A percentile compares a stretch with the other conserved stretches of the same genome.
phyloP scores from a whole-genome alignment of 345 rosid genomes.

The Linum usitatissimum region DNA sequence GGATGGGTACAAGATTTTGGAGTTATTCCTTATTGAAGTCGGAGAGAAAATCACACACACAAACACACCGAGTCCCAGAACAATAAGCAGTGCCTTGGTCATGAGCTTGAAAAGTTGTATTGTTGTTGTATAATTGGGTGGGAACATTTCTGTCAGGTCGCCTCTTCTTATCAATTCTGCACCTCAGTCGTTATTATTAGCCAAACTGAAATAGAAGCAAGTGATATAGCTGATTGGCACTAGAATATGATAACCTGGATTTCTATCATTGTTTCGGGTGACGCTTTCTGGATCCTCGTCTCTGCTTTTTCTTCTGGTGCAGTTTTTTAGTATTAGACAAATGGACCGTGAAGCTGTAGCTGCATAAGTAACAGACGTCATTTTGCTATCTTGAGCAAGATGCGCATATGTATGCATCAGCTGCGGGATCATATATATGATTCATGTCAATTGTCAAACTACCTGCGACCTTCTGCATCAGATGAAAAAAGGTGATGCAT shows the following conservation, averaged over 20 bases:
- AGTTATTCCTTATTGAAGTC: background rate
- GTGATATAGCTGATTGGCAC: no score
- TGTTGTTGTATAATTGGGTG: constrained; percentile 27
- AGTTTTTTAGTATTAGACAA: background rate
- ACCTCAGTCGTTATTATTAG: no score
- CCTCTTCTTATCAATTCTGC: background rate
- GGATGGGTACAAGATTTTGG: no score
- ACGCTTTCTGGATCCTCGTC: background rate
- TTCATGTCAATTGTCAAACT: constrained; percentile 5
- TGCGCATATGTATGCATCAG: no score
- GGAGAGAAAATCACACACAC: background rate
- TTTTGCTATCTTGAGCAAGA: no score
- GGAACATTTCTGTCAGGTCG: constrained; percentile 14
- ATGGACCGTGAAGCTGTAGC: background rate
- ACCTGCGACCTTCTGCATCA: constrained; percentile 10
- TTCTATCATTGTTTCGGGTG: background rate
- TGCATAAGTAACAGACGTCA: background rate
- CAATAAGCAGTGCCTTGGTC: constrained; percentile 27
- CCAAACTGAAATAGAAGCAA: no score
- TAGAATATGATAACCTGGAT: background rate
- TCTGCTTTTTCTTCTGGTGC: background rate
- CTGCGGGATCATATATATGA: no score
- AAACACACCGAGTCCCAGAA: constrained; percentile 34
- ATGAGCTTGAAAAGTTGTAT: constrained; percentile 27
- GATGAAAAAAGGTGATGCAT: constrained; percentile 15